Evolutionary conservation across 2,329 filamentous ascomycete genomes (phyloP).

Genomic region (Macrophomina phaseolina): DNA sequence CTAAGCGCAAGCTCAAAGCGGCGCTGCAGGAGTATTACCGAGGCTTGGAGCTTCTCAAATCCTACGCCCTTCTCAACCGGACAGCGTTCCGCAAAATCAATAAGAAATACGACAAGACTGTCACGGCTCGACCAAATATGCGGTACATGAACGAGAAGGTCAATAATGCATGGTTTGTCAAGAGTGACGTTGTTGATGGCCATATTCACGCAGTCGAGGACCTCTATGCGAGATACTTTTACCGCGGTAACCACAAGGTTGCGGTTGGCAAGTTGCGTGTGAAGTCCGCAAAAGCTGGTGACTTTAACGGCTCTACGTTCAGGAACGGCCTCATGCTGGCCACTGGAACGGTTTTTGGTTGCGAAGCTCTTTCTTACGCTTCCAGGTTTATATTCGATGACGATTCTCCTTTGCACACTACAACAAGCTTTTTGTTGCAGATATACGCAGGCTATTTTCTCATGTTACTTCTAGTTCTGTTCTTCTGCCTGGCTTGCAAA

Average conservation of each 20-base stretch:
- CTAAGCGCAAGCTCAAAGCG: conserved; percentile 89
- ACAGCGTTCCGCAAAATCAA: conserved; percentile 97
- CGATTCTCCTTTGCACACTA: conserved; percentile 35
- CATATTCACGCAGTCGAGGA: conserved; percentile 85
- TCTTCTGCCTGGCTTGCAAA: conserved; percentile 87
- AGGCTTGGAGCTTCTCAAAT: conserved; percentile 87
- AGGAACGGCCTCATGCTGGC: conserved; percentile 58
- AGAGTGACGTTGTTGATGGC: conserved; percentile 81
- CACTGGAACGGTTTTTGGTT: conserved; percentile 50
- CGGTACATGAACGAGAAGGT: conserved; percentile 92
- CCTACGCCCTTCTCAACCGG: conserved; percentile 86
- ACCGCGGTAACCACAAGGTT: conserved; percentile 89
- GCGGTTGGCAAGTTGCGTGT: conserved; percentile 85
- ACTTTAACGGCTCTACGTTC: conserved; percentile 65
- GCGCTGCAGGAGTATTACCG: conserved; percentile 94
- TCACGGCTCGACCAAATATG: conserved; percentile 76
- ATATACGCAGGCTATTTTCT: conserved; percentile 90
- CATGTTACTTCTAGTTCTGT: conserved; percentile 75
- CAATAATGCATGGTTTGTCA: conserved; percentile 88
- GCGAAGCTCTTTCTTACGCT: conserved; percentile 51
- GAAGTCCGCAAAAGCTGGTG: conserved; percentile 64
- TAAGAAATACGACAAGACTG: conserved; percentile 96
- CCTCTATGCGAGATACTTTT: conserved; percentile 92
- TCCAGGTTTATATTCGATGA: conserved; percentile 37
- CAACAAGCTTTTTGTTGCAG: conserved; percentile 66